A percentile compares a stretch with the other conserved stretches of the same genome.
phyloP scores from a whole-genome alignment of 2,329 filamentous ascomycete genomes.

The Aureobasidium sp. region DNA sequence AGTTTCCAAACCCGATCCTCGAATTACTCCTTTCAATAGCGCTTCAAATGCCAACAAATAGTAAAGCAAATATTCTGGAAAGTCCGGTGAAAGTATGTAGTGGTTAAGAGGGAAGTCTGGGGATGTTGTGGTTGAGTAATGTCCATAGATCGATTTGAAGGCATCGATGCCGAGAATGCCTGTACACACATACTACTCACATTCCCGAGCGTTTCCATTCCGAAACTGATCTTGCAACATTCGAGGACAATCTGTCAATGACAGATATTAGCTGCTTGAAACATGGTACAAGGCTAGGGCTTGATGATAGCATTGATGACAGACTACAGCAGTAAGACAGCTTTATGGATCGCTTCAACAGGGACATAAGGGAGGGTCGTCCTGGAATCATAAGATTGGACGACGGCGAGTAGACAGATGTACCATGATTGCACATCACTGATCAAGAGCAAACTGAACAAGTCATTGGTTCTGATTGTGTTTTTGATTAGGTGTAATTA shows the following conservation, averaged over 20 bases:
- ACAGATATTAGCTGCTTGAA: no score
- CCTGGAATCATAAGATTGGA: not conserved
- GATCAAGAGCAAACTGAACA: not conserved
- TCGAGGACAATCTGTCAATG: no score
- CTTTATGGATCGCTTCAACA: no score
- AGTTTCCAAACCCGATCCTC: no score
- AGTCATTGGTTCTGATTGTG: not conserved
- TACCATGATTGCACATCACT: not conserved
- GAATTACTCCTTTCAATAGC: not conserved
- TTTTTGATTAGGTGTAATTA: constrained; percentile 1
- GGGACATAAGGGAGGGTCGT: no score
- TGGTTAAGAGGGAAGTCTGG: not conserved
- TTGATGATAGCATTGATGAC: no score
- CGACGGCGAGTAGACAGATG: not conserved
- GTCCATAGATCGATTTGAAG: not conserved
- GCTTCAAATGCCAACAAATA: no score
- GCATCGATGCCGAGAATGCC: not conserved
- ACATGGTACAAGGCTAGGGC: no score
- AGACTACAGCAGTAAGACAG: no score
- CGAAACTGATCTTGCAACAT: no score
- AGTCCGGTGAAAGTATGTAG: not conserved
- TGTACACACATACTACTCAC: not conserved
- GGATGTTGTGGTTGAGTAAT: not conserved
- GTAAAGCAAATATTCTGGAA: not conserved
- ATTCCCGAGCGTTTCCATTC: no score